These are phyloP conservation scores for barley (Hordeum vulgare) DNA, from an alignment of 176 grass and related monocot species.

Conservation along the genomic window DNA sequence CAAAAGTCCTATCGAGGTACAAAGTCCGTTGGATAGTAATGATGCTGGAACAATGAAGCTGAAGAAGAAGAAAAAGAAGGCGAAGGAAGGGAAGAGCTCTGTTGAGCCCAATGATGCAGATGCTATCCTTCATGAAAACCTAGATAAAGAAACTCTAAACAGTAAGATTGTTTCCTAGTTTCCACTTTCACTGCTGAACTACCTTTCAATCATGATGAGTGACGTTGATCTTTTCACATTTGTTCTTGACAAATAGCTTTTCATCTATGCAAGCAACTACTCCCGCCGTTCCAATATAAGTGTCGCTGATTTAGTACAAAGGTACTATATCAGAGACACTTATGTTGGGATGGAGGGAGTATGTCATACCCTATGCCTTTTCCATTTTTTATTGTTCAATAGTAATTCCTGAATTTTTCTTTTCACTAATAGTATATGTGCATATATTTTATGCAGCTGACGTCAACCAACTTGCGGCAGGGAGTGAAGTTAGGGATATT, in stretches of 20 bases:
- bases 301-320: too few relatives aligned
- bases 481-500: conserved; percentile 30
- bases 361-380: background rate
- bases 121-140: conserved; percentile 28
- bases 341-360: too few relatives aligned
- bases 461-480: conserved; percentile 8
- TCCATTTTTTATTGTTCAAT: background rate
- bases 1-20: background rate
- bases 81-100: conserved; percentile 34
- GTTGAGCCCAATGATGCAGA: conserved; percentile 15
- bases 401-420: background rate
- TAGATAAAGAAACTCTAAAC: conserved; percentile 22
- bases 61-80: conserved; percentile 51
- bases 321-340: too few relatives aligned
- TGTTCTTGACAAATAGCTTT: conserved; percentile 10
- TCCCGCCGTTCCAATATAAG: too few relatives aligned
- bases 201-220: background rate
- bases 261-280: background rate
- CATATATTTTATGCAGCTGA: conserved; percentile 14
- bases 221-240: background rate
- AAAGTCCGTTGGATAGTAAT: conserved; percentile 23
- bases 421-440: background rate
- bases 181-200: background rate
- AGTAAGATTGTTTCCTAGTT: conserved; percentile 30
- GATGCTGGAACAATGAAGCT: conserved; percentile 21